Evolutionary conservation across 1,284 basidiomycete species (phyloP).

Genomic region (Butyriboletus regius): DNA sequence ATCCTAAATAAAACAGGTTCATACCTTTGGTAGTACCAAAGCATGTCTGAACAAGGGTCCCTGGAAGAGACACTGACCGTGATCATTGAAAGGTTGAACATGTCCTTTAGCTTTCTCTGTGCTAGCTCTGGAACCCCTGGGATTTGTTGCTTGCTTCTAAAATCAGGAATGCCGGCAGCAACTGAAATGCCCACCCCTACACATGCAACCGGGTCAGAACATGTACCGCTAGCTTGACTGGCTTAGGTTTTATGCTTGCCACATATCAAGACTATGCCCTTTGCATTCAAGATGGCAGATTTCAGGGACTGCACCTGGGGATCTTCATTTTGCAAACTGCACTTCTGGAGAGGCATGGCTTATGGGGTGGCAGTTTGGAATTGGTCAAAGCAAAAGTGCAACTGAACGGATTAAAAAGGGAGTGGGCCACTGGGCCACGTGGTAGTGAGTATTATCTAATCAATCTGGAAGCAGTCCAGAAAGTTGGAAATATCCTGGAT

Average conservation of each 20-base stretch:
- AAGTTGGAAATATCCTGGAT: too few relatives aligned
- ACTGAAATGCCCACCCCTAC: slow-evolving; percentile 8
- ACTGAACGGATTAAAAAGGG: too few relatives aligned
- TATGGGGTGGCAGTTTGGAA: too few relatives aligned
- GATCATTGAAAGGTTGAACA: slow-evolving; percentile 8
- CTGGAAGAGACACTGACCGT: neutral
- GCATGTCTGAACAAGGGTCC: too few relatives aligned
- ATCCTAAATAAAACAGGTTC: neutral
- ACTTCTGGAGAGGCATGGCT: too few relatives aligned
- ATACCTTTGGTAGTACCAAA: neutral
- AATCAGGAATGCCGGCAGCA: slow-evolving; percentile 6
- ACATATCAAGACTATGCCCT: slow-evolving; percentile 14
- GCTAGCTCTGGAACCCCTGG: neutral
- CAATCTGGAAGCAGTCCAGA: too few relatives aligned
- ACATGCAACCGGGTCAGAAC: neutral
- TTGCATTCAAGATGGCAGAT: slow-evolving; percentile 5
- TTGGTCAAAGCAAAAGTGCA: too few relatives aligned
- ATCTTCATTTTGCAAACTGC: too few relatives aligned
- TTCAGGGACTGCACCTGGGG: neutral
- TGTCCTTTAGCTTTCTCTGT: slow-evolving; percentile 6
- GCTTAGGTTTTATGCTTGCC: neutral
- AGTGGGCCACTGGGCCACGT: too few relatives aligned
- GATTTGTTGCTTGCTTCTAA: slow-evolving; percentile 5
- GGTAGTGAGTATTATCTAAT: too few relatives aligned
- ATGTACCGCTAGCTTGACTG: neutral